These are phyloP conservation scores for Xylaria polymorpha DNA, from an alignment of 2,329 filamentous ascomycete genomes.

Conservation along the genomic window DNA sequence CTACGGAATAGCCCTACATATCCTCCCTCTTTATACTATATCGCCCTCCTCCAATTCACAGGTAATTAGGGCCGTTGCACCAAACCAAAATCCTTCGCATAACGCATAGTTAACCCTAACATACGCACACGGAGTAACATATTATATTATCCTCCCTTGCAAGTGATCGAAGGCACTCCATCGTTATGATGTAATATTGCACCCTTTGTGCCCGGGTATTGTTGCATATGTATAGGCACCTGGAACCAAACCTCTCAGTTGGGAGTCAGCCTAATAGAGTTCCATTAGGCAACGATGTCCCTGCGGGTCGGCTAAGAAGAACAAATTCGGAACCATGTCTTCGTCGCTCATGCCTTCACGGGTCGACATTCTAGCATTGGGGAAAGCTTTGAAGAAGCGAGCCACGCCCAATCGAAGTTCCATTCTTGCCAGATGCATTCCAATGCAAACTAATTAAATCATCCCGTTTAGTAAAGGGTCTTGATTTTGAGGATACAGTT, in stretches of 20 bases:
- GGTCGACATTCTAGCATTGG: constrained; percentile 45
- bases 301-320: constrained; percentile 47
- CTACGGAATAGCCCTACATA: neutral
- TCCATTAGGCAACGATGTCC: constrained; percentile 49
- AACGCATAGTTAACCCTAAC: neutral
- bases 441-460: constrained; percentile 57
- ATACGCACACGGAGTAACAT: neutral
- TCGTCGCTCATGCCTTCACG: constrained; percentile 48
- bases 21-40: neutral
- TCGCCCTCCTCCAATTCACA: neutral
- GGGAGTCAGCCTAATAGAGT: constrained; percentile 11
- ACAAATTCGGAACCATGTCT: constrained; percentile 48
- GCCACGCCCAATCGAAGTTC: constrained; percentile 63
- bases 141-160: neutral
- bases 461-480: neutral
- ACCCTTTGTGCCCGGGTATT: neutral
- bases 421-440: constrained; percentile 65
- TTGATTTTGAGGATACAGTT: neutral
- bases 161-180: neutral
- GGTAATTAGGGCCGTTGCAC: neutral
- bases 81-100: neutral
- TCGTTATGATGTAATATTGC: neutral
- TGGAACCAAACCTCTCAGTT: neutral
- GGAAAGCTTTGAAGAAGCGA: constrained; percentile 58
- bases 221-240: neutral